Evolutionary conservation across 768 basidiomycete genomes (phyloP), one percentile per base, ranked within the genome.

Genomic region (Lactarius hatsudake): DNA sequence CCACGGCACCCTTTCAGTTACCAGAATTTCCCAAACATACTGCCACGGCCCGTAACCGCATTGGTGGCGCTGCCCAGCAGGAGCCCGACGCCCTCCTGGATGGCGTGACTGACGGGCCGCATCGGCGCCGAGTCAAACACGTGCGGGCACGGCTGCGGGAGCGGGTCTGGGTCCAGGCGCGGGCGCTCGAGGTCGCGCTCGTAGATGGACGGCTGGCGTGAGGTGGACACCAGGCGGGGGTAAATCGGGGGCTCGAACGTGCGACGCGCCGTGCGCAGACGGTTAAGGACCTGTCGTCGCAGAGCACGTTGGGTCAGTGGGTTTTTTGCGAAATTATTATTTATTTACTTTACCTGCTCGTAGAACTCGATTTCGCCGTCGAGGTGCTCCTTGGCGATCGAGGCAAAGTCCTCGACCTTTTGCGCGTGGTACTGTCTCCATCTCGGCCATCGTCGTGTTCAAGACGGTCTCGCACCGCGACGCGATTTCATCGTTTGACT

Each of bases 401-500:
- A 76, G 18, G 79, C 76, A 67, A 94, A 87, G 71, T 93, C 91
- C 72, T 91, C 89, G 8, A 75, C 73, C 75, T 92, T 90, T 75
- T 92, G 89, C 0, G 79, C 76, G 73, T 93, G 90, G 71, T 93
- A 91, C 1, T n/a, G 83, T 86, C 59, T 91, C 89, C 81, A 94
- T 87, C 79, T 95, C 93, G 0, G 93, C 91, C 86, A 93, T 88
- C 2, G 93, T 94, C 10, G 86, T 87, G 75, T 95, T 94, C 32
- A 96, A 78, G 8, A 94, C 91, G 0, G 93, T 94, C 77, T 96
- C 93, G 74, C 90, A 94, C 23, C 93, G 85, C 3, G 85, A 82
- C 2, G 86, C 86, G 69, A 88, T 77, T 20, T 89, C 87, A 58
- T 88, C 86, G 71, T 88, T 81, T 17, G 82, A 75, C 87, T 89